These are phyloP conservation scores for Margaritispora aquatica DNA, from an alignment of 495 filamentous ascomycete species.

Conservation along the genomic window DNA sequence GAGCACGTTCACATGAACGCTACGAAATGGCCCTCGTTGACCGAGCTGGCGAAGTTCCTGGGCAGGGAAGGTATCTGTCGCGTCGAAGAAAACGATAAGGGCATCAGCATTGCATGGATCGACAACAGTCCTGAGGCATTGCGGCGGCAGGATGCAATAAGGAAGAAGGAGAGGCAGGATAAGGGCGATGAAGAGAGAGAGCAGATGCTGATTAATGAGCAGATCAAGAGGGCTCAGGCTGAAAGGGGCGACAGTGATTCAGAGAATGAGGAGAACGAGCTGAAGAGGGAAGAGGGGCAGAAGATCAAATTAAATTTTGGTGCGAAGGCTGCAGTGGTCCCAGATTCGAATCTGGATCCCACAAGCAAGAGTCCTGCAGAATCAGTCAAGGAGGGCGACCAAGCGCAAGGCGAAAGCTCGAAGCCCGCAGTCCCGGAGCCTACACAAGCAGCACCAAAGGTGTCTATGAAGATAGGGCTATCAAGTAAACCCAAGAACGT, in stretches of 20 bases:
- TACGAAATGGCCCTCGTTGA: constrained; percentile 76
- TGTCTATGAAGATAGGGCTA: constrained; percentile 52
- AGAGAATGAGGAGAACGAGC: constrained; percentile 39
- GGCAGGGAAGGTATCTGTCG: constrained; percentile 77
- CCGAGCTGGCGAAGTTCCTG: constrained; percentile 81
- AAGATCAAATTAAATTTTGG: constrained; percentile 78
- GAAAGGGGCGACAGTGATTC: constrained; percentile 37
- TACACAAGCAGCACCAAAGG: constrained; percentile 24
- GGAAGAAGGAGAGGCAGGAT: constrained; percentile 78
- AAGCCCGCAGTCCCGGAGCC: neutral
- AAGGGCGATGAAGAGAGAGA: constrained; percentile 88
- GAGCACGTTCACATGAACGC: constrained; percentile 92
- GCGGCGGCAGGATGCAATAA: constrained; percentile 67
- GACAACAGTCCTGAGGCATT: constrained; percentile 85
- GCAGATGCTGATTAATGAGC: constrained; percentile 67
- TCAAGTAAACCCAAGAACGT: constrained; percentile 70
- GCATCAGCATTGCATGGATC: constrained; percentile 81
- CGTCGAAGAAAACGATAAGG: constrained; percentile 86
- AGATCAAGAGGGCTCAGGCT: constrained; percentile 66
- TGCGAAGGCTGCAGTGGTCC: constrained; percentile 28
- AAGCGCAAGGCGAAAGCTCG: neutral
- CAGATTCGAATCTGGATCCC: neutral
- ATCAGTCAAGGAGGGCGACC: neutral
- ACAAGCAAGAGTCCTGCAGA: neutral
- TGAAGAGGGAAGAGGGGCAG: constrained; percentile 70